Evolutionary conservation across 371 early-diverging fungal species (phyloP), one percentile per base, ranked within the genome.

Genomic region (Nematocida sp.): DNA sequence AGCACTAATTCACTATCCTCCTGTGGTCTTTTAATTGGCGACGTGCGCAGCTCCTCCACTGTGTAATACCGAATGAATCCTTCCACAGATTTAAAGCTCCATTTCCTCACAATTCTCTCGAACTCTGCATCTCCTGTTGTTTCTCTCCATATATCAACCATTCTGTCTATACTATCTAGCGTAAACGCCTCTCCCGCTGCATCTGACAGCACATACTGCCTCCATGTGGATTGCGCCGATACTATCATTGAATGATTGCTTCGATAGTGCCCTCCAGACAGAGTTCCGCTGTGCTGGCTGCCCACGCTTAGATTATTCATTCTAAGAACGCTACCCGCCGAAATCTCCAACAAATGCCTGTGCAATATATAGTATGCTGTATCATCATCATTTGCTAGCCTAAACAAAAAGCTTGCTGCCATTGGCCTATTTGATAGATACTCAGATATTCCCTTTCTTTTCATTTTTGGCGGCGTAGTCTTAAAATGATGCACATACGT

Each of bases 341-440:
- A 18, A 7, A 13, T 42, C 45, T 64, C 64, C 44, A 40, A 13
- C 42, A 64, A 42, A 27, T 64, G 45, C 44, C 42, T 64, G 64
- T 47, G 64, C n/a, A 78, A 60, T 11, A 78, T 71, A 54, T 61
- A 78, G 62, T 78, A 78, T n/a, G 80, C 66, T 23, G 66, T 42
- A 50, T 78, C 80, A 39, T 78, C 80, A 5, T 78, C 80, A 39
- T 70, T 70, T 40, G 80, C 66, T 11, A 78, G 82, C 45, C 70
- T 57, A 42, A 69, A 78, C 20, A 78, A 66, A 20, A 71, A 33
- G 42, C 45, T n/a, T 7, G 57, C 56, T 13, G 70, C 42, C 15
- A 82, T 13, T 15, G 71, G 60, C 62, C 57, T 67, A 42, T 6
- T 4, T 39, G 82, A 47, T 20, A 62, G 33, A 40, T 67, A 78